A percentile compares a stretch with the other conserved stretches of the same genome.
phyloP scores from a whole-genome alignment of 257 asterid genomes.

The Solanum rostratum region DNA sequence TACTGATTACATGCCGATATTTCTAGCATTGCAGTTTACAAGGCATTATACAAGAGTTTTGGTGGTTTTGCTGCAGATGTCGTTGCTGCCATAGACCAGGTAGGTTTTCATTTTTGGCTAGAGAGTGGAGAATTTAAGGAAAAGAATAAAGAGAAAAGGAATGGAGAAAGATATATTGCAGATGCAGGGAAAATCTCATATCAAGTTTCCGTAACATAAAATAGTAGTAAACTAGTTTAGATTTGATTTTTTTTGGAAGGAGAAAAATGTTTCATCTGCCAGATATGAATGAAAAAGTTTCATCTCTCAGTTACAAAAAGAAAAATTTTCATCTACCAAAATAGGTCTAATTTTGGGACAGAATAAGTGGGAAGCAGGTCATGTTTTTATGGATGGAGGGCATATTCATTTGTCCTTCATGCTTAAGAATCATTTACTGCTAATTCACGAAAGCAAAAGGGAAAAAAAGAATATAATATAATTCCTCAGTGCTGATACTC shows the following conservation, averaged over 20 bases:
- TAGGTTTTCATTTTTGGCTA: conserved; percentile 6
- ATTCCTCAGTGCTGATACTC: background rate
- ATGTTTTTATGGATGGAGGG: background rate
- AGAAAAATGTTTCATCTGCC: background rate
- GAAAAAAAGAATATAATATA: background rate
- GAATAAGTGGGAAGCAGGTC: background rate
- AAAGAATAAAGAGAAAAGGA: background rate
- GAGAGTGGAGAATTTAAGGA: background rate
- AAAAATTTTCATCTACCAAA: background rate
- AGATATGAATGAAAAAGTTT: background rate
- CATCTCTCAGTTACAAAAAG: background rate
- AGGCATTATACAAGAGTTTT: conserved; percentile 95
- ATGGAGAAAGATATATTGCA: background rate
- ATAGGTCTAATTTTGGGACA: background rate
- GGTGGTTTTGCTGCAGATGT: conserved; percentile 99
- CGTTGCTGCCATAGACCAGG: conserved; percentile 99
- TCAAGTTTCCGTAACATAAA: background rate
- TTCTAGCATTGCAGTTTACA: conserved; percentile 78
- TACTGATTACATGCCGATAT: background rate
- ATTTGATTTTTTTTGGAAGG: background rate
- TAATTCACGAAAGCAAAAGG: background rate
- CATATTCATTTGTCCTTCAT: background rate
- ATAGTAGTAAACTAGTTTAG: background rate
- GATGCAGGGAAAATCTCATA: background rate
- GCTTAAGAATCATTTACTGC: background rate